These are phyloP conservation scores for Cyberlindnera misumaiensis DNA, from an alignment of 805 yeast genomes.

Conservation along the genomic window DNA sequence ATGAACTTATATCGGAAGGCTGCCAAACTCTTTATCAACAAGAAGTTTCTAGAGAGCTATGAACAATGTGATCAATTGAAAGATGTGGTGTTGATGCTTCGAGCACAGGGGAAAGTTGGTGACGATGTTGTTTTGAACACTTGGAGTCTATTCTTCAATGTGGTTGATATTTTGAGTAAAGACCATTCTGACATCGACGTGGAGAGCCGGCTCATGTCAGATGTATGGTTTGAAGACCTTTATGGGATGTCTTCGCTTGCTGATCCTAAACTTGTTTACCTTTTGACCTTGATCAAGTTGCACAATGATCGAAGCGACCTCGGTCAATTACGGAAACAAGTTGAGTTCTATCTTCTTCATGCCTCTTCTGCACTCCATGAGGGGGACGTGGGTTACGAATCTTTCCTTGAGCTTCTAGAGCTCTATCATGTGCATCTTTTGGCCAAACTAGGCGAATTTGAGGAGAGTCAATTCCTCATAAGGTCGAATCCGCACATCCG, in stretches of 20 bases:
- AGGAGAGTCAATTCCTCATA: conserved; percentile 19
- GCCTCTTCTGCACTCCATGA: conserved; percentile 4
- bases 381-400: conserved; percentile 1
- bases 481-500: conserved; percentile 13
- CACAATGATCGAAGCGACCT: conserved; percentile 16
- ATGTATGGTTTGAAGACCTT: conserved; percentile 13
- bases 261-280: conserved; percentile 17
- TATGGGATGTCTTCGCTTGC: conserved; percentile 6
- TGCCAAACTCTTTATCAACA: conserved; percentile 22
- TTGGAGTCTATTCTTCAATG: conserved; percentile 23
- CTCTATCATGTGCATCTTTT: conserved; percentile 18
- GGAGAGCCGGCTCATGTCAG: conserved; percentile 4
- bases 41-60: conserved; percentile 18
- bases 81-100: conserved; percentile 5
- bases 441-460: conserved; percentile 14
- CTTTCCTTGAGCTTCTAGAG: conserved; percentile 17
- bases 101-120: conserved; percentile 10
- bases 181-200: conserved; percentile 4
- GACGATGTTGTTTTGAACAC: conserved; percentile 12
- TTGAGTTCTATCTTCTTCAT: conserved; percentile 18
- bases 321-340: conserved; percentile 9
- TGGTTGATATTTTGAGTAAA: conserved; percentile 22
- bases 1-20: conserved; percentile 15
- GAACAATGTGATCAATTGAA: conserved; percentile 4
- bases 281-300: conserved; percentile 19